Conservation (phyloP, 2,329 filamentous ascomycete species). For the Talaromyces sp. region DNA sequence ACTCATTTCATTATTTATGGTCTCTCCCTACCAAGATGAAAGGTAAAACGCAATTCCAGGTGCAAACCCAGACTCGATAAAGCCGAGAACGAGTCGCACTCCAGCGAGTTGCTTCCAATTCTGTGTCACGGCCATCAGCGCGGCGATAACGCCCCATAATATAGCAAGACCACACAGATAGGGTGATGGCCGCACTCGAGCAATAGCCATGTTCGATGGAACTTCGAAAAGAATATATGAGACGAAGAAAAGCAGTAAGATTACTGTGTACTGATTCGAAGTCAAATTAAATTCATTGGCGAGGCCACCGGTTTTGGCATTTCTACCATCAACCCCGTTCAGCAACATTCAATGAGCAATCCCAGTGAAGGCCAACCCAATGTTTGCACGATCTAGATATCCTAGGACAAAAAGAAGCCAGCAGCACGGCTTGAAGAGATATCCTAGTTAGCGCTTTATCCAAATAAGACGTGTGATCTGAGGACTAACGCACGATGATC, state of each 20-base stretch:
- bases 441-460: no score
- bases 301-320: conserved; percentile 59
- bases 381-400: neutral
- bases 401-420: neutral
- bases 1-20: conserved; percentile 6
- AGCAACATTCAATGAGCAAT: neutral
- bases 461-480: no score
- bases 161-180: conserved; percentile 34
- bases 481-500: neutral
- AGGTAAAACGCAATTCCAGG: conserved; percentile 6
- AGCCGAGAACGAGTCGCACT: conserved; percentile 23
- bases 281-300: conserved; percentile 41
- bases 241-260: conserved; percentile 52
- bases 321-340: neutral
- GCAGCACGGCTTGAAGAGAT: neutral
- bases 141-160: conserved; percentile 18
- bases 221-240: conserved; percentile 50
- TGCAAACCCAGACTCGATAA: conserved; percentile 14
- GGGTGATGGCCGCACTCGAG: conserved; percentile 48
- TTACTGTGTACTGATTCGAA: conserved; percentile 45
- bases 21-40: conserved; percentile 30
- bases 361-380: neutral
- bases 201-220: conserved; percentile 49
- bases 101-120: conserved; percentile 21
- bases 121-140: conserved; percentile 20